Conservation (phyloP, 179 eudicot species). For the Beta lomatogona region DNA sequence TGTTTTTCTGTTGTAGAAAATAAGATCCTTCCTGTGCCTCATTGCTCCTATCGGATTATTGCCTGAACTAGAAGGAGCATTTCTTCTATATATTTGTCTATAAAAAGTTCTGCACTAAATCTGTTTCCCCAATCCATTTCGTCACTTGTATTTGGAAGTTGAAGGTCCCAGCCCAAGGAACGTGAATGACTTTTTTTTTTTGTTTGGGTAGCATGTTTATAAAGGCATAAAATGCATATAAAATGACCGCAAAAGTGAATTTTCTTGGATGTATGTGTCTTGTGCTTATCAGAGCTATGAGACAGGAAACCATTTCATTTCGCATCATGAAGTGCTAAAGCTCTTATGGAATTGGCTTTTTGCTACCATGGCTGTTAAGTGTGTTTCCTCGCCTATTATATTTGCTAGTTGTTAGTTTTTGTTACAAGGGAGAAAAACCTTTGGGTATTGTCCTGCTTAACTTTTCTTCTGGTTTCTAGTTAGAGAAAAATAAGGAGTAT, state of each 20-base stretch:
- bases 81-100: not conserved
- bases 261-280: too few species aligned
- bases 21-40: not conserved
- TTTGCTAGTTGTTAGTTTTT: not conserved
- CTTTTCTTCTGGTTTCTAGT: too few species aligned
- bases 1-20: not conserved
- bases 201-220: too few species aligned
- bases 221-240: too few species aligned
- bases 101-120: too few species aligned
- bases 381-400: not conserved
- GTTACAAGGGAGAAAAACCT: not conserved
- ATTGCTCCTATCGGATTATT: too few species aligned
- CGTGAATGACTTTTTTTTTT: too few species aligned
- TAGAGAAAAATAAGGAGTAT: too few species aligned
- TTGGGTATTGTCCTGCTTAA: not conserved
- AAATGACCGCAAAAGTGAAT: too few species aligned
- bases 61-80: not conserved
- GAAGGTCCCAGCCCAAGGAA: too few species aligned
- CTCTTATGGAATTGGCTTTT: not conserved
- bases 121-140: too few species aligned
- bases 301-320: not conserved
- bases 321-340: not conserved
- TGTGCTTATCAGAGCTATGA: not conserved
- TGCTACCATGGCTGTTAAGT: not conserved
- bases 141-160: too few species aligned